Evolutionary conservation across 805 yeast genomes (phyloP).

Genomic region (Nakazawaea ishiwadae): DNA sequence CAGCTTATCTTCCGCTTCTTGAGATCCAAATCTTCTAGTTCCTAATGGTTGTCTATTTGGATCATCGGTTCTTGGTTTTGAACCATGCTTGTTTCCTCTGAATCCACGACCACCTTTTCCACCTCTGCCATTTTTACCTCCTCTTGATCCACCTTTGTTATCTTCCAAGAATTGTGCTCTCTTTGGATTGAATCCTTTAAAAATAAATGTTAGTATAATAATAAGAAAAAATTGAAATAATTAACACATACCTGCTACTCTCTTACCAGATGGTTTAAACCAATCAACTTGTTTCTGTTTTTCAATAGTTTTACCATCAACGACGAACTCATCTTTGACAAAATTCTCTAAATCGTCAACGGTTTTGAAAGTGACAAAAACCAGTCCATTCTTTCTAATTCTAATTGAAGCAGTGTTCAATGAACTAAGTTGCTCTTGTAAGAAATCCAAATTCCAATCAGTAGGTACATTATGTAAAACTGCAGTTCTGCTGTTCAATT

Average conservation of each 20-base stretch:
- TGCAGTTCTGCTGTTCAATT: slow-evolving; percentile 7
- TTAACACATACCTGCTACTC: neutral
- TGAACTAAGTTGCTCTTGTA: slow-evolving; percentile 1
- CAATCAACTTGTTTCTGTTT: slow-evolving; percentile 3
- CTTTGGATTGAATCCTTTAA: no score
- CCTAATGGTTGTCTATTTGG: neutral
- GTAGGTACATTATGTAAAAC: slow-evolving; percentile 10
- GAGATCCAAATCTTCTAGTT: neutral
- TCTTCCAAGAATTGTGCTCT: no score
- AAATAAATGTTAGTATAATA: no score
- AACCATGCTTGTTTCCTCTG: no score
- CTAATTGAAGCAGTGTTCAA: slow-evolving; percentile 2
- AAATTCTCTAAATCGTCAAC: slow-evolving; percentile 6
- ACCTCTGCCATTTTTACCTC: neutral
- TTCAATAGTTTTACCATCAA: slow-evolving; percentile 3
- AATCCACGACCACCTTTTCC: neutral
- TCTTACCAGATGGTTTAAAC: neutral
- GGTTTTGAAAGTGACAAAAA: slow-evolving; percentile 6
- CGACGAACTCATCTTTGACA: neutral
- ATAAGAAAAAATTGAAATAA: no score
- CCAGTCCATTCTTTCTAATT: slow-evolving; percentile 11
- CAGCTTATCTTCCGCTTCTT: no score
- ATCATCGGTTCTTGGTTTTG: neutral
- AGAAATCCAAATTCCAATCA: slow-evolving; percentile 10
- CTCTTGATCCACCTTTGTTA: neutral